These are phyloP conservation scores for Akanthomyces dipterigenus DNA, from an alignment of 2,329 filamentous ascomycete species.

Conservation along the genomic window DNA sequence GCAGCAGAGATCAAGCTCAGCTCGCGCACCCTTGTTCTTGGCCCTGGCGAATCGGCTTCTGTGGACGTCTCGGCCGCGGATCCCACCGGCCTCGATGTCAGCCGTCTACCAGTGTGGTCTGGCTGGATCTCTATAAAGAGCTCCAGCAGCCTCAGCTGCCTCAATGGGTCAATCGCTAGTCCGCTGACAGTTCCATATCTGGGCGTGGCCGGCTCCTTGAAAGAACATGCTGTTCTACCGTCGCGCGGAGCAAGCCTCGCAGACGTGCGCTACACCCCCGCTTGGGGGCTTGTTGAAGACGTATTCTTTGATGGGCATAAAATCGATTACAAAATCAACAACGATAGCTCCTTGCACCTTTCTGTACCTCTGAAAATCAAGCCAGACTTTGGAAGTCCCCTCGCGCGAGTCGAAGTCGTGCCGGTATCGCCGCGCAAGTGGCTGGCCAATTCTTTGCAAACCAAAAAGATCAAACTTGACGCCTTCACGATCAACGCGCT, in stretches of 20 bases:
- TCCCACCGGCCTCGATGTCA: background rate
- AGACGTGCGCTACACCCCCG: no score
- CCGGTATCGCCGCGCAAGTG: background rate
- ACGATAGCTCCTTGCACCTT: background rate
- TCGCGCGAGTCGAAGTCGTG: background rate
- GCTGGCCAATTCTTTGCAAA: background rate
- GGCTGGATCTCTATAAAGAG: background rate
- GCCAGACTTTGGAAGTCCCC: background rate
- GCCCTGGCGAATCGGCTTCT: background rate
- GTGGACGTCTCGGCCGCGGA: background rate
- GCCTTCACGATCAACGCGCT: background rate
- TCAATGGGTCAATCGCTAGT: no score
- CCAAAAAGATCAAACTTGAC: background rate
- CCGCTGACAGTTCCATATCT: background rate
- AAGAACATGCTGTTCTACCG: background rate
- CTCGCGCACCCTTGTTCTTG: background rate
- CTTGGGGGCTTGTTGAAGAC: fast-evolving
- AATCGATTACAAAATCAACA: background rate
- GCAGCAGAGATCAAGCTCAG: background rate
- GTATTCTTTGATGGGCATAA: background rate
- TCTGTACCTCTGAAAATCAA: background rate
- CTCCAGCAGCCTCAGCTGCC: no score
- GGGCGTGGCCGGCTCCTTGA: background rate
- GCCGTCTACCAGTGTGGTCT: background rate
- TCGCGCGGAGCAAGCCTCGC: background rate